Conservation (phyloP, 2,329 filamentous ascomycete species). For the Huntiella moniliformis region DNA sequence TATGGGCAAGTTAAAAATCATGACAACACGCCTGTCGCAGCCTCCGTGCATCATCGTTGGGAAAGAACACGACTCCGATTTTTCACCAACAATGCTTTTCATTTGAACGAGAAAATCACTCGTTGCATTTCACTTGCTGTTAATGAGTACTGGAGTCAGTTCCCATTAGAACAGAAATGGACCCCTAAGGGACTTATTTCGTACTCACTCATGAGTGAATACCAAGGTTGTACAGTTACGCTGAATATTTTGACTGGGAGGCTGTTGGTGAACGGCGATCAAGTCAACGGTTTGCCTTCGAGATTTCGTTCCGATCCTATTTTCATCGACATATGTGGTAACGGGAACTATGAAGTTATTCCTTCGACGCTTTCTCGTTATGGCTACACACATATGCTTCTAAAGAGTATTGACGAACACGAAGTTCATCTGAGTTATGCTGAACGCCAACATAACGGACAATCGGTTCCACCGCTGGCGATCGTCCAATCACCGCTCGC, state of each 20-base stretch:
- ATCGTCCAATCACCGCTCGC: no score
- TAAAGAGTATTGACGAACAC: conserved; percentile 15
- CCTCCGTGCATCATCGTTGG: no score
- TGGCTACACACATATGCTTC: conserved; percentile 17
- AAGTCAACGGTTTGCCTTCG: conserved; percentile 26
- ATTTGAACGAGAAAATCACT: no score
- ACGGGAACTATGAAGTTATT: conserved; percentile 25
- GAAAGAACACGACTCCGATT: no score
- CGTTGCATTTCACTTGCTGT: not conserved
- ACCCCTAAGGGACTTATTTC: no score
- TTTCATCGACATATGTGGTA: conserved; percentile 27
- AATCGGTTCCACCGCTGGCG: no score
- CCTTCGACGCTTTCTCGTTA: conserved; percentile 16
- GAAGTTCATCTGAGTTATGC: conserved; percentile 19
- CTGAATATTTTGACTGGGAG: conserved; percentile 32
- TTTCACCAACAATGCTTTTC: no score
- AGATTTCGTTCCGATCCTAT: conserved; percentile 23
- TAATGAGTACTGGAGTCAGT: not conserved
- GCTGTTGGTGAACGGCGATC: conserved; percentile 32
- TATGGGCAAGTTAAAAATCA: no score
- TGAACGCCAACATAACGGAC: no score
- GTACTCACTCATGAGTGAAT: no score
- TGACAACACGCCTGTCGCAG: no score
- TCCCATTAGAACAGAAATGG: no score
- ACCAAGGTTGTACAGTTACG: not conserved